Conservation (phyloP, 2,329 filamentous ascomycete species). For the Pseudocercospora eumusae region DNA sequence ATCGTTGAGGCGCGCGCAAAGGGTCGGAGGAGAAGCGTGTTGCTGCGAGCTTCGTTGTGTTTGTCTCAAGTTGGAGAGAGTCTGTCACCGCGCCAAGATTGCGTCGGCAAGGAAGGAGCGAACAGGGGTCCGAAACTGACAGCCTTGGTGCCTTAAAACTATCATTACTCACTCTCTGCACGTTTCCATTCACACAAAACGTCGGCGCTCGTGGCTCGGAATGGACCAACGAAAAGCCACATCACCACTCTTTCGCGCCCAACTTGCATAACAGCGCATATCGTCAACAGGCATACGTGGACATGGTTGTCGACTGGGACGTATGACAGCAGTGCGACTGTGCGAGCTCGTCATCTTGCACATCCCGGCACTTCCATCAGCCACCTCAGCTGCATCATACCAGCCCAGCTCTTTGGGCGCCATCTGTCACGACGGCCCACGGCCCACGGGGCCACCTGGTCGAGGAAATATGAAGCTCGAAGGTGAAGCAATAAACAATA, state of each 20-base stretch:
- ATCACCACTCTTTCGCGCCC: background rate
- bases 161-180: no score
- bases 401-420: background rate
- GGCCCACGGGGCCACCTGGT: background rate
- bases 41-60: constrained; percentile 11
- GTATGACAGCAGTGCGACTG: background rate
- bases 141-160: background rate
- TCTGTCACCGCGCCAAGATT: constrained; percentile 5
- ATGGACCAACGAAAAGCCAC: background rate
- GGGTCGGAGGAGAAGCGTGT: background rate
- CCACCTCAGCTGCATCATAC: constrained; percentile 5
- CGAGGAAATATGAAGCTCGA: background rate
- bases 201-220: background rate
- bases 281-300: constrained; percentile 3
- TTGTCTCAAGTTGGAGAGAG: constrained; percentile 9
- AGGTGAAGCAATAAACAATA: background rate
- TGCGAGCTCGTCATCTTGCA: background rate
- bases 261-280: constrained; percentile 1
- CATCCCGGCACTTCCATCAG: constrained; percentile 2
- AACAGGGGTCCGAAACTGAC: background rate
- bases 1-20: background rate
- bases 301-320: constrained; percentile 2
- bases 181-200: no score
- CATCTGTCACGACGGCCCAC: background rate
- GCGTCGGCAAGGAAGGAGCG: background rate